Evolutionary conservation across 306 rosid genomes (phyloP), one percentile per base, ranked within the genome.

Genomic region (Gynostemma pentaphyllum): DNA sequence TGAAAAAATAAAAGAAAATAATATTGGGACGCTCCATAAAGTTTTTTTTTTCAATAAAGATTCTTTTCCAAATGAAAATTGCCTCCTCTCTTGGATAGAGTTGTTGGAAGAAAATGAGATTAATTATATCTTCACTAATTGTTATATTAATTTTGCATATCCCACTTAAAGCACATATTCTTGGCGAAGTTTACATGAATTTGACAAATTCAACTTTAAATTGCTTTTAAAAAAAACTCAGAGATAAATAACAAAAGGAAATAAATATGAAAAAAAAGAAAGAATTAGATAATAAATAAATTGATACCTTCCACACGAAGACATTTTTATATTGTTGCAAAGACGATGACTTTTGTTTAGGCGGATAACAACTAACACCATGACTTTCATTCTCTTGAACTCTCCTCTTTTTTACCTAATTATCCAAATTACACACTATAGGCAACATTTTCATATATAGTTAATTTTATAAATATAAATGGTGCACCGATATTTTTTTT

Each of bases 341-440:
- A 37, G 66, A 23, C 14, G 16, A 27, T 7, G 36, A 66, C 70
- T 69, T 75, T 46, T 10, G 24, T 71, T 66, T 72, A 68, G 59
- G 65, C 49, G 18, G 54, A 22, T 39, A 67, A 9, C 65, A 64
- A 50, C 64, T 36, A 66, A 66, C 52, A 42, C 12, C 14, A 69
- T 42, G 72, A 72, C 77, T 70, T 68, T 28, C 13, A 24, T 1
- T 26, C 36, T 22, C 49, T 44, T 50, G 22, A 32, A 56, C 37
- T 50, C 49, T 55, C 41, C 21, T 3, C 41, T 30, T 34, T 32
- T 52, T 57, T 21, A 68, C 61, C 49, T n/a, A 68, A 24, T 48
- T 22, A 23, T 12, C 27, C 55, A 29, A 14, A 28, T 5, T 42
- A 54, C 23, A 54, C 23, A n/a, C 18, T 9, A 54, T 29, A 27